These are phyloP conservation scores for Russula sp. DNA, from an alignment of 768 basidiomycete species.

Conservation along the genomic window DNA sequence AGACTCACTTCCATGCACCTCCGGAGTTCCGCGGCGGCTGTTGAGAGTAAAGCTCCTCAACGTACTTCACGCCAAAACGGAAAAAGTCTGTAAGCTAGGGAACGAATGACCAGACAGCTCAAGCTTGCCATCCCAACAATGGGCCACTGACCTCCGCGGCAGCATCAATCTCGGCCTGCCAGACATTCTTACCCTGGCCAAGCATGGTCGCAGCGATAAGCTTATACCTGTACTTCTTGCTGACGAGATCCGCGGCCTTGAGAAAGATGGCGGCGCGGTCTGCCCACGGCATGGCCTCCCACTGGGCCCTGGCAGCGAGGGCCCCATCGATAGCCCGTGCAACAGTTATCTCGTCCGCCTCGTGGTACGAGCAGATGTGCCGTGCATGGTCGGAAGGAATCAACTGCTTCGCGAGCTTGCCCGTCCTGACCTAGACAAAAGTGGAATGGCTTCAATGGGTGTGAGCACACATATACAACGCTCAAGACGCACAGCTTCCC, in stretches of 20 bases:
- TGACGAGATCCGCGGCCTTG: conserved; percentile 93
- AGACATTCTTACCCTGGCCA: conserved; percentile 97
- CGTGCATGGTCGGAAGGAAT: conserved; percentile 83
- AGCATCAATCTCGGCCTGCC: conserved; percentile 99
- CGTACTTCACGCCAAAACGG: conserved; percentile 94
- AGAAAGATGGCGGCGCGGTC: conserved; percentile 98
- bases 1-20: conserved; percentile 89
- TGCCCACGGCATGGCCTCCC: conserved; percentile 95
- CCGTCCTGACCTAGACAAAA: conserved; percentile 63
- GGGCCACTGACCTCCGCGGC: conserved; percentile 80
- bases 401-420: conserved; percentile 68
- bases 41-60: conserved; percentile 88
- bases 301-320: conserved; percentile 76
- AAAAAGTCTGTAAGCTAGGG: conserved; percentile 85
- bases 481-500: conserved; percentile 57
- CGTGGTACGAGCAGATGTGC: conserved; percentile 80
- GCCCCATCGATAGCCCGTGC: conserved; percentile 80
- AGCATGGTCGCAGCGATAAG: conserved; percentile 95
- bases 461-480: background rate
- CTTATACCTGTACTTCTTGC: conserved; percentile 93
- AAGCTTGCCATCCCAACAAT: background rate
- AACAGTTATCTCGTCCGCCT: conserved; percentile 76
- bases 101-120: background rate
- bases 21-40: conserved; percentile 84
- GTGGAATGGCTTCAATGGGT: background rate